phyloP scores from a whole-genome alignment of 441 rosid species.

The Syzygium syzygioides region DNA sequence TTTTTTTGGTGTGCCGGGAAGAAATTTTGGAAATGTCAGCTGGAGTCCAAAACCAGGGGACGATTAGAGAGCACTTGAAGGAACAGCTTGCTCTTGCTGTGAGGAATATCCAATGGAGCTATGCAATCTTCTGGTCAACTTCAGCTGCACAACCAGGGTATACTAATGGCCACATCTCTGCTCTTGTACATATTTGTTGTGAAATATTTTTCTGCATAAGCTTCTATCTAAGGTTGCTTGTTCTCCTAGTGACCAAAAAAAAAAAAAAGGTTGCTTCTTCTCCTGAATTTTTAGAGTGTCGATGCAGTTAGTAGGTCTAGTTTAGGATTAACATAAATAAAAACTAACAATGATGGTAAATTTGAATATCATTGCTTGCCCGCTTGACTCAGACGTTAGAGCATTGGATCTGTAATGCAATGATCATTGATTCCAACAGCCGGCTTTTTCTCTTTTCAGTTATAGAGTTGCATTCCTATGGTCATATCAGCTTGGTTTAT shows the following conservation, averaged over 20 bases:
- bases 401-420: not conserved
- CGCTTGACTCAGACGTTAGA: not conserved
- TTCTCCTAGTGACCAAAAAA: not conserved
- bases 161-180: not conserved
- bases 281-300: not conserved
- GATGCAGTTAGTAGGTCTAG: not conserved
- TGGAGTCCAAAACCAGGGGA: not conserved
- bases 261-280: not conserved
- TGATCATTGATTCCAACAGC: not conserved
- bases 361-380: not conserved
- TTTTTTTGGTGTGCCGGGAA: not conserved
- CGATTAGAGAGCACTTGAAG: not conserved
- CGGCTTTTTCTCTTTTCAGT: not conserved
- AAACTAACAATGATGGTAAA: not conserved
- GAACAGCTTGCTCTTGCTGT: slow-evolving; percentile 16
- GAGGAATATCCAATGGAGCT: slow-evolving; percentile 13
- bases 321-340: not conserved
- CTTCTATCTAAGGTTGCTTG: not conserved
- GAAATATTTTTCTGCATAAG: not conserved
- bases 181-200: not conserved
- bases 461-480: not conserved
- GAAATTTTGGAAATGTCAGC: not conserved
- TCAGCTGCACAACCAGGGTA: slow-evolving; percentile 10
- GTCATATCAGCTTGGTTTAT: not conserved
- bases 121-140: slow-evolving; percentile 8